phyloP scores from a whole-genome alignment of 768 basidiomycete genomes.

The Holtermannia corniformis region DNA sequence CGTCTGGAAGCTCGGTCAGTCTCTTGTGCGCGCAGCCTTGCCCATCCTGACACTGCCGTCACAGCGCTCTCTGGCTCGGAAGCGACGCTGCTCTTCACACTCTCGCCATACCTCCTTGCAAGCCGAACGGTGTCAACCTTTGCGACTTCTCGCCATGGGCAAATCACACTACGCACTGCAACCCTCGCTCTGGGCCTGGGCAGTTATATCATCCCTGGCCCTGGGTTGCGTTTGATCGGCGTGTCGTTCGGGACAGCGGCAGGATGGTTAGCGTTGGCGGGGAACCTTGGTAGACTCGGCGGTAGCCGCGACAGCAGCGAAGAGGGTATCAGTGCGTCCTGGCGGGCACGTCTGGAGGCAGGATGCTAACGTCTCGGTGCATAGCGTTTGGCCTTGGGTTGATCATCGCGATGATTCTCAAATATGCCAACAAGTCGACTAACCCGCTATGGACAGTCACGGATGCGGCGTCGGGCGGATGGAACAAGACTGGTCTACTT shows the following conservation, averaged over 20 bases:
- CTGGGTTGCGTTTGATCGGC: slow-evolving; percentile 46
- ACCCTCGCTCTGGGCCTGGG: slow-evolving; percentile 46
- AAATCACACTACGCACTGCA: slow-evolving; percentile 47
- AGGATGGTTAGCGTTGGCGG: slow-evolving; percentile 48
- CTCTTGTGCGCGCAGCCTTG: neutral
- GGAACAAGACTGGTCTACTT: slow-evolving; percentile 57
- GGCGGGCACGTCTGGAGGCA: neutral
- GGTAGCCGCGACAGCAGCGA: slow-evolving; percentile 24
- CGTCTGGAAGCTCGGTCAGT: slow-evolving; percentile 70
- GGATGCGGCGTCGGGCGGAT: slow-evolving; percentile 56
- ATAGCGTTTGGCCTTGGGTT: slow-evolving; percentile 61
- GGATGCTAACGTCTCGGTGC: slow-evolving; percentile 1
- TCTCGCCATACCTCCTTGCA: slow-evolving; percentile 59
- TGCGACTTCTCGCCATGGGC: slow-evolving; percentile 48
- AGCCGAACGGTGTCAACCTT: slow-evolving; percentile 46
- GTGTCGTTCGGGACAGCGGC: slow-evolving; percentile 52
- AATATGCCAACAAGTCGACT: slow-evolving; percentile 68
- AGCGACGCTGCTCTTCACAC: slow-evolving; percentile 58
- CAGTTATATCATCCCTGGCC: slow-evolving; percentile 49
- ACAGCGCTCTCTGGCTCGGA: slow-evolving; percentile 62
- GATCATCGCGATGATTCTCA: slow-evolving; percentile 57
- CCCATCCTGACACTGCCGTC: slow-evolving; percentile 1
- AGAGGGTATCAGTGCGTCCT: slow-evolving; percentile 30
- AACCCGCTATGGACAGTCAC: slow-evolving; percentile 82
- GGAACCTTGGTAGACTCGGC: slow-evolving; percentile 50